Percentiles rank a stretch among this genome's conserved stretches.
These are phyloP conservation scores for Ormosia semicastrata DNA, from an alignment of 306 rosid species.

Conservation along the genomic window DNA sequence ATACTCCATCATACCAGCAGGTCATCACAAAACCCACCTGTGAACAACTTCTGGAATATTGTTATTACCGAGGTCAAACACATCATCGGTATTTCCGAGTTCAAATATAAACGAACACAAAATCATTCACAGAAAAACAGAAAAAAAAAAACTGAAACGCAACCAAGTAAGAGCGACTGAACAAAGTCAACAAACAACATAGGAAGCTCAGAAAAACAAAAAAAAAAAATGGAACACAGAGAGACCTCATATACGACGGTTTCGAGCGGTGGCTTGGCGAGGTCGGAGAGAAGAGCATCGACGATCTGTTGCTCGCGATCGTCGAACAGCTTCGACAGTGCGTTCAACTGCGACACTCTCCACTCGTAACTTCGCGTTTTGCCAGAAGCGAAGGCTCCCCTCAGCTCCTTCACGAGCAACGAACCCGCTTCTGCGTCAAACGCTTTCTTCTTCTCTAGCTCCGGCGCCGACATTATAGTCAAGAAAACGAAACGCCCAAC, in stretches of 20 bases:
- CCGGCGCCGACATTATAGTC: conserved; percentile 4
- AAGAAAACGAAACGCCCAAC: not conserved
- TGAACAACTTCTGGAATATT: not conserved
- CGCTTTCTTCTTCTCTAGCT: not conserved
- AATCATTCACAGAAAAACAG: not conserved
- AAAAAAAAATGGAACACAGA: not conserved
- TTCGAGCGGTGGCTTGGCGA: conserved; percentile 67
- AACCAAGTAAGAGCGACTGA: not conserved
- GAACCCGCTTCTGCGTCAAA: conserved; percentile 24
- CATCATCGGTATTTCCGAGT: not conserved
- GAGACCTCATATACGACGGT: conserved; percentile 62
- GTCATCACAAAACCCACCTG: not conserved
- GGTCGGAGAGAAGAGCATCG: conserved; percentile 38
- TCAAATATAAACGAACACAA: not conserved
- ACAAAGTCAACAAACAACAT: not conserved
- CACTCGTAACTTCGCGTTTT: conserved; percentile 39
- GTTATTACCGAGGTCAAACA: not conserved
- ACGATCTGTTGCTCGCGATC: conserved; percentile 19
- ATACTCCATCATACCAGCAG: not conserved
- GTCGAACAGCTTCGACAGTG: not conserved
- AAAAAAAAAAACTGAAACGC: not conserved
- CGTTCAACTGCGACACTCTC: conserved; percentile 39
- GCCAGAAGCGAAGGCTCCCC: conserved; percentile 20
- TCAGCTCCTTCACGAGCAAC: conserved; percentile 22
- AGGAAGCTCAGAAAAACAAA: not conserved